Evolutionary conservation across 805 yeast species (phyloP).

Genomic region (Tetrapisispora pingtungensis): DNA sequence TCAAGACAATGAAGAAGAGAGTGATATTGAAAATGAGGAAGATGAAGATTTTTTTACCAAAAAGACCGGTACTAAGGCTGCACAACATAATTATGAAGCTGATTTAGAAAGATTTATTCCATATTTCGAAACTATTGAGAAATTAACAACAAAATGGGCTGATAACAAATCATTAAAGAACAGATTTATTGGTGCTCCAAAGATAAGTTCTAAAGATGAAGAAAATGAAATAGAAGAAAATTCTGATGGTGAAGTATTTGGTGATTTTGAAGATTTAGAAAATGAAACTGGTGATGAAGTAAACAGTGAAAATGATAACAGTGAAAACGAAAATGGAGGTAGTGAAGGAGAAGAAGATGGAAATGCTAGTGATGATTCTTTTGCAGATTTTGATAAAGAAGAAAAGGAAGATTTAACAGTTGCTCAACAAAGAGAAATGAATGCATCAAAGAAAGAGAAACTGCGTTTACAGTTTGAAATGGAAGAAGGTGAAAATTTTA

Average conservation of each 20-base stretch:
- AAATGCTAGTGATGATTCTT: constrained; percentile 31
- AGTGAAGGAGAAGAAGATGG: constrained; percentile 6
- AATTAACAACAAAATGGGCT: constrained; percentile 24
- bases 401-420: constrained; percentile 39
- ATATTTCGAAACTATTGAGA: constrained; percentile 27
- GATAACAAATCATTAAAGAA: constrained; percentile 22
- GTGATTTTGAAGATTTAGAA: constrained; percentile 49
- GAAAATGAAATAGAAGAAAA: constrained; percentile 30
- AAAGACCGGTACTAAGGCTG: constrained; percentile 28
- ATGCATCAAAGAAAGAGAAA: constrained; percentile 84
- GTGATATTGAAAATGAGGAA: constrained; percentile 28
- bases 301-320: constrained; percentile 8
- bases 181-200: constrained; percentile 25
- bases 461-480: constrained; percentile 77
- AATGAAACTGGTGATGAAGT: constrained; percentile 10
- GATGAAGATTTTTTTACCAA: constrained; percentile 49
- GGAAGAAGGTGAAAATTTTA: constrained; percentile 55
- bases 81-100: constrained; percentile 9
- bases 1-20: constrained; percentile 34
- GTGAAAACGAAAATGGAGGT: constrained; percentile 9
- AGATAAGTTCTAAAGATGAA: constrained; percentile 22
- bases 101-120: constrained; percentile 29
- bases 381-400: constrained; percentile 34
- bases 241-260: constrained; percentile 43
- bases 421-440: constrained; percentile 67